Evolutionary conservation across 352 stramenopile species (phyloP), one percentile per base, ranked within the genome.

Genomic region (Saprolegnia diclina): DNA sequence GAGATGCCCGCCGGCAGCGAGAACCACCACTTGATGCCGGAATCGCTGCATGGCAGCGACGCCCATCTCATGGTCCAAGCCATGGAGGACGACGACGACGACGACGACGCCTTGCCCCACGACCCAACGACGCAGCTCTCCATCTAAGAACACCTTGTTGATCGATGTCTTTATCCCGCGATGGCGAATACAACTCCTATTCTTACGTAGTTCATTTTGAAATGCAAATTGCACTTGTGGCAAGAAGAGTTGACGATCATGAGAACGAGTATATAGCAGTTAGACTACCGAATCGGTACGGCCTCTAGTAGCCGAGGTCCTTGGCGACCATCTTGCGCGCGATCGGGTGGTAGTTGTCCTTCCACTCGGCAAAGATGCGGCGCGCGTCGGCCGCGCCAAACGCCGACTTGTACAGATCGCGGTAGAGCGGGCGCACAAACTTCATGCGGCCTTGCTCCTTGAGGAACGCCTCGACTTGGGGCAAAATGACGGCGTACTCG

Each of bases 391-490:
- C 57, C 24, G 5, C 46, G 18, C 67, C 67, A 57, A 68, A 59
- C 21, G 38, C 45, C 22, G 62, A 63, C 53, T 68, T 68, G 54
- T 77, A 83, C 35, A 91, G 46, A 45, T 89, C 83, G 11, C 79
- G 79, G 66, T 87, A 89, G 11, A 91, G 75, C 50, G 81, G 82
- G 32, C 80, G 80, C 22, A 88, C 79, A 55, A 84, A 90, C 77
- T 90, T 90, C 82, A 90, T 89, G 52, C 82, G 81, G 44, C 81
- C 82, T 56, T 90, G 82, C 59, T 90, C 82, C 48, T 83, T 77
- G 22, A 89, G 61, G 56, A 90, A 85, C 40, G 72, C 70, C 0
- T 78, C 72, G 11, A 76, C 81, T 38, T 73, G 73, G 26, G 76
- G 59, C 22, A 89, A 56, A 64, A 80, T 35, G 26, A 79, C 77